phyloP scores from a whole-genome alignment of 2,329 filamentous ascomycete genomes.

The Neonectria punicea region DNA sequence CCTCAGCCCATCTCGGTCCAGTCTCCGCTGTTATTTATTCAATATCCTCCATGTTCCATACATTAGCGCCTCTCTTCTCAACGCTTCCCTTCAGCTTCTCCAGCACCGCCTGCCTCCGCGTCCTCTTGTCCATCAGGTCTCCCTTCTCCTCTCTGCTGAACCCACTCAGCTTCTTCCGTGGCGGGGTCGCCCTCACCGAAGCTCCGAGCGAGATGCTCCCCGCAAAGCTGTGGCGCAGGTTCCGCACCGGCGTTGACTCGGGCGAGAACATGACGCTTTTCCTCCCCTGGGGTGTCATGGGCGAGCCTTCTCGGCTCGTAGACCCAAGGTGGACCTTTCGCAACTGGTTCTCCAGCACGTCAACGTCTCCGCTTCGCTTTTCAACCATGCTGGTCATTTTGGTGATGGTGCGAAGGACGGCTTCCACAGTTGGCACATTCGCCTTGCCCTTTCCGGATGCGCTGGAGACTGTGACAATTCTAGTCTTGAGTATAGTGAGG shows the following conservation, averaged over 20 bases:
- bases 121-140: slow-evolving; percentile 63
- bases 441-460: slow-evolving; percentile 57
- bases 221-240: slow-evolving; percentile 53
- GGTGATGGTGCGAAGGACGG: slow-evolving; percentile 87
- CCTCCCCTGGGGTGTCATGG: slow-evolving; percentile 52
- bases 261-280: slow-evolving; percentile 55
- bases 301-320: slow-evolving; percentile 56
- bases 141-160: slow-evolving; percentile 69
- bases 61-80: slow-evolving; percentile 60
- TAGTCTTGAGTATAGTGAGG: slow-evolving; percentile 81
- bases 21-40: slow-evolving; percentile 47
- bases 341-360: slow-evolving; percentile 89
- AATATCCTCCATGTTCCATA: slow-evolving; percentile 61
- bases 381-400: slow-evolving; percentile 96
- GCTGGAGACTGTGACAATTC: slow-evolving; percentile 70
- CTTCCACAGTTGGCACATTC: slow-evolving; percentile 85
- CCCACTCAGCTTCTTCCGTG: slow-evolving; percentile 70
- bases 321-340: slow-evolving; percentile 72
- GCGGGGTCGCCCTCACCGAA: slow-evolving; percentile 55
- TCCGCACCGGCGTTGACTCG: slow-evolving; percentile 54
- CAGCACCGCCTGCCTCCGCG: slow-evolving; percentile 63
- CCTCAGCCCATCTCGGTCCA: slow-evolving; percentile 16
- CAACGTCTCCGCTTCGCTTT: slow-evolving; percentile 89
- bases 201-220: slow-evolving; percentile 54
- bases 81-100: slow-evolving; percentile 61